Evolutionary conservation across 371 early-diverging fungal genomes (phyloP), one percentile per base, ranked within the genome.

Genomic region (Sporodiniella umbellata): DNA sequence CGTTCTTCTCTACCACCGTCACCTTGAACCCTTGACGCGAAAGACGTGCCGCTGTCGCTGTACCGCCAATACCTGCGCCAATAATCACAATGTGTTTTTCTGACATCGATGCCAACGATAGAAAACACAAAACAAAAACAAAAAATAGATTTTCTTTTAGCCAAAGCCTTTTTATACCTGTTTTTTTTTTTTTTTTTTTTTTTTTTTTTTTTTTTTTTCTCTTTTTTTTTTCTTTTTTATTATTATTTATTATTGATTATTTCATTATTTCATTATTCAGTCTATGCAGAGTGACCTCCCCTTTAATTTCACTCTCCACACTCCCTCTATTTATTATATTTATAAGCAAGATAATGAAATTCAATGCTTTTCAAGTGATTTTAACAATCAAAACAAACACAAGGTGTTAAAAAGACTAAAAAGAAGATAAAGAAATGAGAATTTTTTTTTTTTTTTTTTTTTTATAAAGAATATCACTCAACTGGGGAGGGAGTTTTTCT

Each of bases 11-110:
- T 7, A 79, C 60, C 2, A 85, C 81, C 6, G 77, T 72, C 8
- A 85, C 82, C 30, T 58, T 44, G 56, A 71, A 69, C 0, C 85
- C 85, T 52, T 64, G 61, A 22, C 72, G 66, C 19, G 83, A 68
- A 18, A 85, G 67, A 33, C 77, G 66, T 22, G 85, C 85, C 38
- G 83, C 85, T 11, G 70, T 71, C 4, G 82, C 78, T 18, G 68
- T 66, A 19, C 85, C 85, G 38, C 85, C 85, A 2, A 70, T 69
- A 30, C 85, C 85, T 37, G 83, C 78, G 56, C 78, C 78, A 50
- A 77, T 73, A 15, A 77, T 53, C 11, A 77, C 56, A 33, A 77
- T 56, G 45, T 73, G 74, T 47, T 73, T 77, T 42, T 62, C 45
- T 35, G 33, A n/a, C 25, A 7, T 45, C 14, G 8, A 45, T 38